Evolutionary conservation across 345 rosid species (phyloP), one percentile per base, ranked within the genome.

Genomic region (Clausena lansium): DNA sequence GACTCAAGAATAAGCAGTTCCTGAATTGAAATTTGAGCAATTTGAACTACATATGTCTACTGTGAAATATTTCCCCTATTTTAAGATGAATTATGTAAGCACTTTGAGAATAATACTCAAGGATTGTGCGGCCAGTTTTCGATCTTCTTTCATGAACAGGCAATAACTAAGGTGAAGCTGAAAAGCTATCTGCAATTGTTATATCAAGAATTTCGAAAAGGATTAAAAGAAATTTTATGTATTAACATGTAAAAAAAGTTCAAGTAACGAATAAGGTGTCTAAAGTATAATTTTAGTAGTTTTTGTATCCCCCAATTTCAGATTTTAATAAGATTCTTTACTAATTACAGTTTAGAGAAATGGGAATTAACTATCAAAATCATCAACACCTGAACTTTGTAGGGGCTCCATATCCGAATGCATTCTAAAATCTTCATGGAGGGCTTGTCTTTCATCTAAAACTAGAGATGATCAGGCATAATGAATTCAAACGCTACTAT

Each of bases 281-380:
- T 7, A 3, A 22, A 35, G 15, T 7, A 35, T 20, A 35, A 45
- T 50, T 69, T 5, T 33, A 45, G 19, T 27, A 6, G n/a, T 17
- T 47, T 47, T 15, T 25, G 55, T 41, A 22, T 15, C 32, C 10
- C 33, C 47, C 4, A 24, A 57, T 55, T 71, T 57, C 50, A 11
- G 17, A 78, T 73, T 57, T 65, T 9, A 32, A 33, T 38, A 27
- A 27, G 9, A 60, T 79, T 27, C 30, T 74, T 67, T 61, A 70
- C n/a, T 2, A 19, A 5, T 75, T 71, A 50, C 11, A 52, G 38
- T 69, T 50, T 28, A 20, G 24, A 69, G 10, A 70, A 69, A 62
- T 35, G 41, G 57, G 24, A 20, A 3, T 35, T 65, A n/a, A 39
- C 47, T 58, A 45, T 45, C 30, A 63, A 5, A 62, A 27, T 7